These are phyloP conservation scores for Triticum monococcum DNA, from an alignment of 176 grass and related monocot genomes.

Conservation along the genomic window DNA sequence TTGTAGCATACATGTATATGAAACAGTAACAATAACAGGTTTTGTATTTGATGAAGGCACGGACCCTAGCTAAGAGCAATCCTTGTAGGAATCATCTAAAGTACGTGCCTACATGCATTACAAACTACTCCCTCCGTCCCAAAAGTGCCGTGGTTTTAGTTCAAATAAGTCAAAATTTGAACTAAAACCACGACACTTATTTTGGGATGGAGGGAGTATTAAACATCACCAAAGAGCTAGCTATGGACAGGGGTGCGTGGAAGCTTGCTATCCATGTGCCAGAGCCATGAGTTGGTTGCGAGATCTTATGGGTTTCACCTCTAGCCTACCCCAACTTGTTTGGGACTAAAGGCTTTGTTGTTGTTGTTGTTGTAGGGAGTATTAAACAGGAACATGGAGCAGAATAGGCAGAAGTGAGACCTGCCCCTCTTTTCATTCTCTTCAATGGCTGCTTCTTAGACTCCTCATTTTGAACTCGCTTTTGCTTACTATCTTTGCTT, in stretches of 20 bases:
- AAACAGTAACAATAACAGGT: no score
- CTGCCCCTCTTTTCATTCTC: conserved; percentile 39
- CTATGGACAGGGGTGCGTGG: no score
- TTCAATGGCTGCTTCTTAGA: conserved; percentile 39
- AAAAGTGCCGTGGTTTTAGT: no score
- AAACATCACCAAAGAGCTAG: no score
- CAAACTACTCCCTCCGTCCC: background rate
- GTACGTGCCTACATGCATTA: conserved; percentile 22
- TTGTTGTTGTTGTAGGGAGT: no score
- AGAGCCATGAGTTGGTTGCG: no score
- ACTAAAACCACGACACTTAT: no score
- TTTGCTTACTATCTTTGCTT: conserved; percentile 38
- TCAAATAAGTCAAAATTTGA: no score
- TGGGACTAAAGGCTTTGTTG: no score
- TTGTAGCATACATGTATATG: background rate
- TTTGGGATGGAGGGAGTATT: background rate
- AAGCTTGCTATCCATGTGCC: no score
- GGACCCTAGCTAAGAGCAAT: conserved; percentile 14
- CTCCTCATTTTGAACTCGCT: conserved; percentile 22
- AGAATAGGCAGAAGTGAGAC: conserved; percentile 46
- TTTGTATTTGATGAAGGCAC: conserved; percentile 14
- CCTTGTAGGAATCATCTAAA: background rate
- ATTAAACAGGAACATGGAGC: conserved; percentile 17
- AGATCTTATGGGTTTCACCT: no score
- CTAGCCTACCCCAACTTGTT: no score